These are phyloP conservation scores for Tympanopsis confertula DNA, from an alignment of 2,329 filamentous ascomycete species.

Conservation along the genomic window DNA sequence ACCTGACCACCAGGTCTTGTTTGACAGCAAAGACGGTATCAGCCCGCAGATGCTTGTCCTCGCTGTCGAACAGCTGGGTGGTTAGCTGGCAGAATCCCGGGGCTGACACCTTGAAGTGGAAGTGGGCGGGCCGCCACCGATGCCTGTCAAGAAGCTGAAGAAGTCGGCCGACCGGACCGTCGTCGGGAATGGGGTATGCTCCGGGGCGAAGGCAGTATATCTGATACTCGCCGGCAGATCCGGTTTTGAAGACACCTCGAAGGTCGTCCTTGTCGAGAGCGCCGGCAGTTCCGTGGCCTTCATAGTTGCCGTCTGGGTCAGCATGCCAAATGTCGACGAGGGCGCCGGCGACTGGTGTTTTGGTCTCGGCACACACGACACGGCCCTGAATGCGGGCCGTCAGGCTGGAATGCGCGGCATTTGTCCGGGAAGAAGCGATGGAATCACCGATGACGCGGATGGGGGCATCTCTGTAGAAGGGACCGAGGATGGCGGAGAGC, in stretches of 20 bases:
- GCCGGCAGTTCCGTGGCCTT: constrained; percentile 39
- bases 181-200: constrained; percentile 20
- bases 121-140: constrained; percentile 44
- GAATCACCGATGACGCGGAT: constrained; percentile 55
- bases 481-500: constrained; percentile 69
- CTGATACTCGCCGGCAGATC: background rate
- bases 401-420: constrained; percentile 27
- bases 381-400: constrained; percentile 53
- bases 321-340: constrained; percentile 72
- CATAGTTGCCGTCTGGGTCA: constrained; percentile 53
- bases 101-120: constrained; percentile 42
- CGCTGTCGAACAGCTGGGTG: constrained; percentile 65
- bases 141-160: constrained; percentile 41
- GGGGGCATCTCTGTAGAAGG: constrained; percentile 73
- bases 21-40: constrained; percentile 44
- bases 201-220: background rate
- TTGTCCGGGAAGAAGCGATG: constrained; percentile 38
- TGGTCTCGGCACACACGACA: constrained; percentile 44
- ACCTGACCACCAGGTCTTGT: constrained; percentile 31
- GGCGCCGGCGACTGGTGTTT: constrained; percentile 51
- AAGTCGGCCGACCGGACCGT: constrained; percentile 40
- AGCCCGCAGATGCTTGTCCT: constrained; percentile 45
- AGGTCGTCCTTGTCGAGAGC: constrained; percentile 46
- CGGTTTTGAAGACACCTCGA: constrained; percentile 43
- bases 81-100: constrained; percentile 57